Evolutionary conservation across 768 basidiomycete species (phyloP).

Genomic region (Russula vinacea): DNA sequence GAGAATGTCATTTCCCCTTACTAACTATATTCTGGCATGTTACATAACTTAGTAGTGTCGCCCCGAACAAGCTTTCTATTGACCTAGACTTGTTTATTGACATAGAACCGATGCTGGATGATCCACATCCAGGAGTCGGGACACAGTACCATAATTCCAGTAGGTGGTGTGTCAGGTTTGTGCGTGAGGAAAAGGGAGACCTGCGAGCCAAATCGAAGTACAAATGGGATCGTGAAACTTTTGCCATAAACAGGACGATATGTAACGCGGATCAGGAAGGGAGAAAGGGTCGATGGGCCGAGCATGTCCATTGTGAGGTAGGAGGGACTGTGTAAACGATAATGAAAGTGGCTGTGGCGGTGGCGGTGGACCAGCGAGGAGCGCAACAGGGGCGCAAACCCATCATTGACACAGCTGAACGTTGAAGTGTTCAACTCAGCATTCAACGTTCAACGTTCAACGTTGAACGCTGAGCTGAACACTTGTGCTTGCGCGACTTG

Average conservation of each 20-base stretch:
- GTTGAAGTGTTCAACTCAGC: too few species aligned
- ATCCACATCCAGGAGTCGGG: too few species aligned
- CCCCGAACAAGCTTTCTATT: too few species aligned
- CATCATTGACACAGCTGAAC: too few species aligned
- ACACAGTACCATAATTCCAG: too few species aligned
- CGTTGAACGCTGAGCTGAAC: too few species aligned
- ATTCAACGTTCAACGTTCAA: too few species aligned
- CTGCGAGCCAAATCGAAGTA: conserved; percentile 63
- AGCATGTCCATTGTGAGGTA: conserved; percentile 66
- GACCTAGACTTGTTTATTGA: conserved; percentile 53
- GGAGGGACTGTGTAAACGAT: conserved; percentile 73
- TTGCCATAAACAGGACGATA: conserved; percentile 53
- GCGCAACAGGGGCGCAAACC: too few species aligned
- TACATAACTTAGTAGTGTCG: too few species aligned
- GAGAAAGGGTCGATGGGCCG: conserved; percentile 69
- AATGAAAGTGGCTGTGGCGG: conserved; percentile 50
- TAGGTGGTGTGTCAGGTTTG: conserved; percentile 44
- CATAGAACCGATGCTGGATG: conserved; percentile 76
- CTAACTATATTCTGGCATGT: too few species aligned
- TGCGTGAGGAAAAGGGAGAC: conserved; percentile 58
- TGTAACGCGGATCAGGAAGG: conserved; percentile 70
- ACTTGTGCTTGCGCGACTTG: too few species aligned
- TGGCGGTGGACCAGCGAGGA: conserved; percentile 49
- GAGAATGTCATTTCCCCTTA: too few species aligned
- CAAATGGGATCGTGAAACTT: conserved; percentile 73